phyloP scores from a whole-genome alignment of 1,284 basidiomycete genomes.

The Agaricales sp. region DNA sequence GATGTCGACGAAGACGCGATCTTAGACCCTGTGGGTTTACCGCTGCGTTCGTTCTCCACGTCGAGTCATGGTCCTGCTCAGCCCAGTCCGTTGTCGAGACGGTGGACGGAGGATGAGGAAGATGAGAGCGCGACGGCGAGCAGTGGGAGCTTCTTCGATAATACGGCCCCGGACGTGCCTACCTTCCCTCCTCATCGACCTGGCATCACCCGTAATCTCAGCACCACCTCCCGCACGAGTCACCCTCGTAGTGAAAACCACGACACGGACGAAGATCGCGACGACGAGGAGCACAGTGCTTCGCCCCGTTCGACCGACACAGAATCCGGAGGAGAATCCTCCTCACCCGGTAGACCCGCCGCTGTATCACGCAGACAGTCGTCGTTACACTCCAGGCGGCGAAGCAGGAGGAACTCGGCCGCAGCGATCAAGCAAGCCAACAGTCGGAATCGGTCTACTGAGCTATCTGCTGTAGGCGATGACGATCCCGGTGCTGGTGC shows the following conservation, averaged over 20 bases:
- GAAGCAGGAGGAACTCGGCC: conserved; percentile 14
- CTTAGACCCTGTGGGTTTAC: conserved; percentile 18
- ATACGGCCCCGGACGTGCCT: background rate
- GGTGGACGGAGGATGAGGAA: conserved; percentile 9
- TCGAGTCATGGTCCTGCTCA: conserved; percentile 25
- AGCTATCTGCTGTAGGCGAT: background rate
- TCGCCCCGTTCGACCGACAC: conserved; percentile 37
- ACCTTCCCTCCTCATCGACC: too few species aligned
- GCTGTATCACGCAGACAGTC: conserved; percentile 8
- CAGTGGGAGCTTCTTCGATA: too few species aligned
- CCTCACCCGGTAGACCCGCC: conserved; percentile 12
- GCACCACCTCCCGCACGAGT: background rate
- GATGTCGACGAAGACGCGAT: conserved; percentile 26
- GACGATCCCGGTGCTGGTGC: conserved; percentile 31
- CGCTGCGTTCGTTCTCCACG: conserved; percentile 18
- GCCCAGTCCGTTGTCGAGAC: conserved; percentile 50
- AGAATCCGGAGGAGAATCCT: conserved; percentile 30
- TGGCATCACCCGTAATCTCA: too few species aligned
- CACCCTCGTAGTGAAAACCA: conserved; percentile 16
- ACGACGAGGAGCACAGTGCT: conserved; percentile 24
- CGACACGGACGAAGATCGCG: conserved; percentile 27
- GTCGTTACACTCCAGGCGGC: conserved; percentile 14
- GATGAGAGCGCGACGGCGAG: background rate
- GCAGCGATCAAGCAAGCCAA: conserved; percentile 18
- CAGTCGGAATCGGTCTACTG: background rate